A percentile compares a stretch with the other conserved stretches of the same genome.
Conservation (phyloP, 768 basidiomycete genomes). For the Boletus vermiculosoides region DNA sequence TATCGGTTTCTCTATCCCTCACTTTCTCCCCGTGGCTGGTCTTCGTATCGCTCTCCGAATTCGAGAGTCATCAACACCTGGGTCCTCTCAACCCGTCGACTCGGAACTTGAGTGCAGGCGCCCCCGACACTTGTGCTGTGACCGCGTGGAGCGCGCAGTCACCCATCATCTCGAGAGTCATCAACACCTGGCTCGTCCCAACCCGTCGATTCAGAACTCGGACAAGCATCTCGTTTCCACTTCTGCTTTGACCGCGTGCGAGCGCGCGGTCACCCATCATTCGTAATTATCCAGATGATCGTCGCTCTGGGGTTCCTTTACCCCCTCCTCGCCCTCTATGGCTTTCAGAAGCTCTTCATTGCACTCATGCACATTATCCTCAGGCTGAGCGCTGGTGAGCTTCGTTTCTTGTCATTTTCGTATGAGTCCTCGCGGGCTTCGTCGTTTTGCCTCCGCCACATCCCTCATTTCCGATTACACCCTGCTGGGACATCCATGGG, state of each 20-base stretch:
- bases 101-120: background rate
- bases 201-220: background rate
- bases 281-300: slow-evolving; percentile 18
- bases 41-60: background rate
- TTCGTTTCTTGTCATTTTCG: background rate
- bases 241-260: background rate
- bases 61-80: background rate
- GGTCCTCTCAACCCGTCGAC: background rate
- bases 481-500: background rate
- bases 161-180: background rate
- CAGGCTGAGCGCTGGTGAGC: slow-evolving; percentile 12
- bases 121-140: background rate
- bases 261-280: background rate
- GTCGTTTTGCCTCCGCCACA: background rate
- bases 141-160: background rate
- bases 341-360: slow-evolving; percentile 12
- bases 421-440: background rate
- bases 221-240: background rate
- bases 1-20: background rate
- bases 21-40: too few relatives aligned
- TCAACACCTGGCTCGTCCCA: background rate
- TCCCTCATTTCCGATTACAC: background rate
- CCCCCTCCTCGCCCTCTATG: slow-evolving; percentile 21
- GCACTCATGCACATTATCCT: slow-evolving; percentile 6
- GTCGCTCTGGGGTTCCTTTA: slow-evolving; percentile 23